Evolutionary conservation across 2,329 filamentous ascomycete genomes (phyloP).

Genomic region (Ophiostoma sp.): DNA sequence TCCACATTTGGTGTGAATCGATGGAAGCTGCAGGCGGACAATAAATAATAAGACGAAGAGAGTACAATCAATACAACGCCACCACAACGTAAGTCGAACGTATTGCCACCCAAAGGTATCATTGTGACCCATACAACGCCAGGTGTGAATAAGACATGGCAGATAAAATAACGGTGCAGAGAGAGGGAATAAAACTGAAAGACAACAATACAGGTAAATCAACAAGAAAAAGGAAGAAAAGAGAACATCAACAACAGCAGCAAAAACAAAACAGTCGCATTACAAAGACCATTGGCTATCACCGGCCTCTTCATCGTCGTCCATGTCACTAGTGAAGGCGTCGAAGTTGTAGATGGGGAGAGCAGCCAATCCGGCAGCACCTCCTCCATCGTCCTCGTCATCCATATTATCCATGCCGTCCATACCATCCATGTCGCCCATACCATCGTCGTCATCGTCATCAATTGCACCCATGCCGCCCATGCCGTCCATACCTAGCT

Average conservation of each 20-base stretch:
- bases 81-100: background rate
- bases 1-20: background rate
- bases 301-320: background rate
- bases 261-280: background rate
- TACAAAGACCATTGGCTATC: no score
- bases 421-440: background rate
- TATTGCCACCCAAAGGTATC: background rate
- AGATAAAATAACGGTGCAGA: background rate
- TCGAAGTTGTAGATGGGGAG: background rate
- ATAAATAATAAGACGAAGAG: background rate
- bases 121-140: background rate
- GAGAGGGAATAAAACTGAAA: no score
- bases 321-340: background rate
- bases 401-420: background rate
- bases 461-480: background rate
- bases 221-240: conserved; percentile 1
- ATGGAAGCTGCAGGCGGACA: background rate
- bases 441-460: background rate
- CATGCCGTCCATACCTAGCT: background rate
- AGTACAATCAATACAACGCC: background rate
- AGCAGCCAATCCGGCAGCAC: background rate
- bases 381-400: background rate
- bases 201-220: background rate
- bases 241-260: background rate
- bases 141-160: background rate